Conservation (phyloP, 768 basidiomycete species). For the Termitomyces sp. region DNA sequence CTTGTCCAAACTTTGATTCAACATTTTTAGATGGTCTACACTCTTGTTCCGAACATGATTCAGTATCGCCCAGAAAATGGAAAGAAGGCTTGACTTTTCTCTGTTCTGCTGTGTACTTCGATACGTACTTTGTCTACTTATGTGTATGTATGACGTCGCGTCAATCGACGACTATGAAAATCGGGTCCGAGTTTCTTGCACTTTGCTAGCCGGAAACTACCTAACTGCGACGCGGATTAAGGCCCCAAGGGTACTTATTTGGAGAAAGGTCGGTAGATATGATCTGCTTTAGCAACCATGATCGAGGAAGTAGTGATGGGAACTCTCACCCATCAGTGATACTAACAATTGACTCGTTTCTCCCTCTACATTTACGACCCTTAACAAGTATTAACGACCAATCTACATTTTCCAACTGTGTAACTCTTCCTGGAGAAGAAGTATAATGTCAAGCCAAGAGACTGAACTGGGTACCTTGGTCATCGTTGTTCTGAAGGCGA, state of each 20-base stretch:
- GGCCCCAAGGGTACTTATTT: no score
- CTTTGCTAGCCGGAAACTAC: not conserved
- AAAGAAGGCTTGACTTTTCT: not conserved
- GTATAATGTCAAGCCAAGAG: constrained; percentile 25
- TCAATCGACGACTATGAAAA: not conserved
- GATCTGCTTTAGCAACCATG: no score
- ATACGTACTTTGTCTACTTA: not conserved
- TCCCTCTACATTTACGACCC: not conserved
- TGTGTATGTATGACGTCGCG: not conserved
- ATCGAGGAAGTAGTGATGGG: not conserved
- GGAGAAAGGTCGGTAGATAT: no score
- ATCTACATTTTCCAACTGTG: not conserved
- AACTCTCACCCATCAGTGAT: not conserved
- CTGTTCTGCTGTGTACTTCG: not conserved
- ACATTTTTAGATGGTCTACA: constrained; percentile 40
- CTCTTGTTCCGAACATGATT: constrained; percentile 48
- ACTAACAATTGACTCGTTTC: not conserved
- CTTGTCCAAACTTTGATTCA: not conserved
- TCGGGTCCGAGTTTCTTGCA: not conserved
- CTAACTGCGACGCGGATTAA: no score
- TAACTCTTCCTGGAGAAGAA: not conserved
- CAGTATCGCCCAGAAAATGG: constrained; percentile 31
- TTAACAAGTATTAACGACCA: not conserved
- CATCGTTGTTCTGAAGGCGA: constrained; percentile 80
- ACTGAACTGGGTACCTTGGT: constrained; percentile 75